Conservation (phyloP, 495 filamentous ascomycete species). For the Cercophora scortea region DNA sequence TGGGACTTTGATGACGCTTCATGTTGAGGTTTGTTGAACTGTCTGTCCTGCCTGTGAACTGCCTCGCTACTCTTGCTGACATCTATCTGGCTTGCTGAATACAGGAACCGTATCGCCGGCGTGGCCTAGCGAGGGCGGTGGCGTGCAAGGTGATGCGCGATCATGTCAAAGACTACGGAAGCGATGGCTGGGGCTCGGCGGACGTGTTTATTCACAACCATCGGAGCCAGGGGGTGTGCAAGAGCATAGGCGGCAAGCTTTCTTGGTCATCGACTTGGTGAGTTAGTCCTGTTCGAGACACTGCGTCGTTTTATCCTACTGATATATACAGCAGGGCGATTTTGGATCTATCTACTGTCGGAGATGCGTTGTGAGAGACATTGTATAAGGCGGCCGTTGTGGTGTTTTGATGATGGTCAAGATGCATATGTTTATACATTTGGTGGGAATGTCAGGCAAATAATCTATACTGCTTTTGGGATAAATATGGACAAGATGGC, state of each 20-base stretch:
- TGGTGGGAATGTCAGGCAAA: not conserved
- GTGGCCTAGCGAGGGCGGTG: conserved; percentile 37
- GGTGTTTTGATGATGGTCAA: too few species aligned
- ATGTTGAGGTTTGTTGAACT: conserved; percentile 28
- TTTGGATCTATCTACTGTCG: conserved; percentile 10
- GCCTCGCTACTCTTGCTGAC: not conserved
- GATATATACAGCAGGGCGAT: conserved; percentile 12
- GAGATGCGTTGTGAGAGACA: conserved; percentile 7
- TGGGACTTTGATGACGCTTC: conserved; percentile 23
- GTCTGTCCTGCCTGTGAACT: too few species aligned
- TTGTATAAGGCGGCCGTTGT: too few species aligned
- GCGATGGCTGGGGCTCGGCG: conserved; percentile 33
- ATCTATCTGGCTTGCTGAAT: not conserved
- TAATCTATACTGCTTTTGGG: not conserved
- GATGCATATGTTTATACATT: not conserved
- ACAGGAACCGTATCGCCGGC: conserved; percentile 33
- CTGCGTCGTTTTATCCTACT: not conserved
- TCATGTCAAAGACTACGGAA: conserved; percentile 24
- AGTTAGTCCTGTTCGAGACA: conserved; percentile 6
- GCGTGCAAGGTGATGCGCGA: conserved; percentile 32
- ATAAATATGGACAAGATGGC: not conserved
- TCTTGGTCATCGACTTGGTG: conserved; percentile 35
- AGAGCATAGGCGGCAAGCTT: conserved; percentile 31
- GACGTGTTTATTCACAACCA: conserved; percentile 34
- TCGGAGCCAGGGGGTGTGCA: conserved; percentile 35